Evolutionary conservation across 768 basidiomycete species (phyloP), one percentile per base, ranked within the genome.

Genomic region (Boletus huronensis): DNA sequence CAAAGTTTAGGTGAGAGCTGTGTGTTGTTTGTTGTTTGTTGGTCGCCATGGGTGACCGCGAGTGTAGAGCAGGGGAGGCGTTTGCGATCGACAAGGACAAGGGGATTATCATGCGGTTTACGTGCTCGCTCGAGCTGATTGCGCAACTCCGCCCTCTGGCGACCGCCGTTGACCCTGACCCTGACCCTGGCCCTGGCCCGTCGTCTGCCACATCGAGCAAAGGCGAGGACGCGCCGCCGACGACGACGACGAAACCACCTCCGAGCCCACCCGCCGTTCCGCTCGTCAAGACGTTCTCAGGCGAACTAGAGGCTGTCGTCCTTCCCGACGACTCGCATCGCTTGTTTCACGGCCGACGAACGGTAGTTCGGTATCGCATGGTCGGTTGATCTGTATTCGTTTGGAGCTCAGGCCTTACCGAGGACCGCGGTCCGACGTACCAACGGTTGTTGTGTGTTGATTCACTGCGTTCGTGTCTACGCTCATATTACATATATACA

Each of bases 281-380:
- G 29, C 52, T 70, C 36, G 50, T 55, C 50, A 77, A 78, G 62
- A 61, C 58, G 31, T 77, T 84, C 73, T 68, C 72, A 23, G 83
- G 82, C n/a, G 82, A 85, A 64, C 64, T 85, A 35, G 81, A 84
- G 60, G 70, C 83, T 23, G 73, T 75, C 11, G 69, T 81, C 28
- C 63, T 83, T 14, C 76, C 79, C 8, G 83, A 86, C 58, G 72
- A 74, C 19, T 77, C 82, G 6, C 84, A 86, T 63, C 61, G 38
- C 7, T 70, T 77, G 55, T 75, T 84, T 58, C 72, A 77, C n/a
- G 84, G 84, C 38, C 76, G 79, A 68, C 75, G 78, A 49, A 80
- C 76, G 9, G 73, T 82, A 57, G 69, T 84, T 54, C 76, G 78
- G 38, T 81, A 82, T 68, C 72, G 75, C 16, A 72, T 84, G 58